A percentile compares a stretch with the other conserved stretches of the same genome.
Evolutionary conservation across 495 filamentous ascomycete genomes (phyloP).

Genomic region (Sordaria brevicollis): DNA sequence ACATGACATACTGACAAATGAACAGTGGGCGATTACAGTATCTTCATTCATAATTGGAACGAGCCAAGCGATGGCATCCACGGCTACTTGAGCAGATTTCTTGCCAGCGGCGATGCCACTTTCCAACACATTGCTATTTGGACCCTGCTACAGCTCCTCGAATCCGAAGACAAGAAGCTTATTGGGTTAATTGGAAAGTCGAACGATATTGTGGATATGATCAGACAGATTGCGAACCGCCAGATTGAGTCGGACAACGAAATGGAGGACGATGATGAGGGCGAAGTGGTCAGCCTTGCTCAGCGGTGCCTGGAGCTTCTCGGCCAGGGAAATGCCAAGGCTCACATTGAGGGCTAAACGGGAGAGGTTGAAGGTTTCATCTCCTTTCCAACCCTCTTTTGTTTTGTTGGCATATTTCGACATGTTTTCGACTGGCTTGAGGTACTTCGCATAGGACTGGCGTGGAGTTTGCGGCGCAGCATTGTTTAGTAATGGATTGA

Average conservation of each 20-base stretch:
- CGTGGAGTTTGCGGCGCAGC: conserved; percentile 30
- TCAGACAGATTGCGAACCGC: conserved; percentile 79
- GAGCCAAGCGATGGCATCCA: conserved; percentile 91
- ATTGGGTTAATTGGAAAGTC: conserved; percentile 78
- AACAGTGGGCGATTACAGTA: conserved; percentile 87
- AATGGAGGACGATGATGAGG: conserved; percentile 74
- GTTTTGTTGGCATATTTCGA: conserved; percentile 18
- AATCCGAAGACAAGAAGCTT: conserved; percentile 82
- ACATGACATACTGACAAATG: neutral
- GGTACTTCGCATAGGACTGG: conserved; percentile 23
- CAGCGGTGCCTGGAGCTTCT: conserved; percentile 81
- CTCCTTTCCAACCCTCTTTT: conserved; percentile 2
- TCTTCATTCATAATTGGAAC: conserved; percentile 89
- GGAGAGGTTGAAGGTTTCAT: neutral
- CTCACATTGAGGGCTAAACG: conserved; percentile 44
- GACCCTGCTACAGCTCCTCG: conserved; percentile 90
- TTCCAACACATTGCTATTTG: conserved; percentile 99
- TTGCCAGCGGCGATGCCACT: conserved; percentile 87
- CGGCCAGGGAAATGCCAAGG: conserved; percentile 46
- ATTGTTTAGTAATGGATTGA: conserved; percentile 18
- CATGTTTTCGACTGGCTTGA: neutral
- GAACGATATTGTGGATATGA: conserved; percentile 81
- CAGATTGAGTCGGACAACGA: conserved; percentile 87
- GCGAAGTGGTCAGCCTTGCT: conserved; percentile 86
- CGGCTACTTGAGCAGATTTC: conserved; percentile 85